Conservation (phyloP, 1,139 yeast species). For the Meyerozyma guilliermondii region DNA sequence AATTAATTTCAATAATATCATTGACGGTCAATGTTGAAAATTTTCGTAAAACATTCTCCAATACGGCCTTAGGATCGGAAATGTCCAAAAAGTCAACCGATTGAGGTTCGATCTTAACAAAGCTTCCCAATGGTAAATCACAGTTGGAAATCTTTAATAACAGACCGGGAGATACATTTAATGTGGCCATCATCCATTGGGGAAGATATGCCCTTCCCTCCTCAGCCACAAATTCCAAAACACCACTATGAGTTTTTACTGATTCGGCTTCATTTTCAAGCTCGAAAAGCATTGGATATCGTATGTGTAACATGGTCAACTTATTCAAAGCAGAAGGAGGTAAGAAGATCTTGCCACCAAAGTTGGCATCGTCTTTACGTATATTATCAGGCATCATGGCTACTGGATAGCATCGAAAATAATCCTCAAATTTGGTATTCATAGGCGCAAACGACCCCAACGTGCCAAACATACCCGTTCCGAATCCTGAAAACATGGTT, state of each 20-base stretch:
- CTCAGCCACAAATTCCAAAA: constrained; percentile 92
- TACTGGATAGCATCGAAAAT: constrained; percentile 87
- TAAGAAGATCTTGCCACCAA: constrained; percentile 92
- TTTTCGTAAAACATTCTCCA: constrained; percentile 85
- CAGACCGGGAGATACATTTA: constrained; percentile 72
- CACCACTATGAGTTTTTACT: constrained; percentile 79
- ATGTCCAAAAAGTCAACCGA: constrained; percentile 89
- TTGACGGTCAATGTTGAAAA: constrained; percentile 83
- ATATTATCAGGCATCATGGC: constrained; percentile 83
- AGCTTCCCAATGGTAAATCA: constrained; percentile 79
- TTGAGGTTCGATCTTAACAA: constrained; percentile 94
- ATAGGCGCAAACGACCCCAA: constrained; percentile 33
- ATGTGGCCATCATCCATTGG: constrained; percentile 91
- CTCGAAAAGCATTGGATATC: constrained; percentile 95
- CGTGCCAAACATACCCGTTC: constrained; percentile 34
- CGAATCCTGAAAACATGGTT: constrained; percentile 43
- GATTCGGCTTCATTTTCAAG: constrained; percentile 62
- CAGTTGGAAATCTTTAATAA: constrained; percentile 69
- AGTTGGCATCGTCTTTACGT: constrained; percentile 78
- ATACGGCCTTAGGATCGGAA: constrained; percentile 92
- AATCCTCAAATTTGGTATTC: constrained; percentile 57
- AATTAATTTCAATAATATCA: constrained; percentile 81
- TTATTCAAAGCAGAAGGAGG: constrained; percentile 93
- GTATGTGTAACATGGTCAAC: constrained; percentile 76
- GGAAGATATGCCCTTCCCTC: constrained; percentile 96